Percentiles rank a stretch among this genome's conserved stretches.
These are phyloP conservation scores for Leccinum incarnatum DNA, from an alignment of 768 basidiomycete species.

Conservation along the genomic window DNA sequence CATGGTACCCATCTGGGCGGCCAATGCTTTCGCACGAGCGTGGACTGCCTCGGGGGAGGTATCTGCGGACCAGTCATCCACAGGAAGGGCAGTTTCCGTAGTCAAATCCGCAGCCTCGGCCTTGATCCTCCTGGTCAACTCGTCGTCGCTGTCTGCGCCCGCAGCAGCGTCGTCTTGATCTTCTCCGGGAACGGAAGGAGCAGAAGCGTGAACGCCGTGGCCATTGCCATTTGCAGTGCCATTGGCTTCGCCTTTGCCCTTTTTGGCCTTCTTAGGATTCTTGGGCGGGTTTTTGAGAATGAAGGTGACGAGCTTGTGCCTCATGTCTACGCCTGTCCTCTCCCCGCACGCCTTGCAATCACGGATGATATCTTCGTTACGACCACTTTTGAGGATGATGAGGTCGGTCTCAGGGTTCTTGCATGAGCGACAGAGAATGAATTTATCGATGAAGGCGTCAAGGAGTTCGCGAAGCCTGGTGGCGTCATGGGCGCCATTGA, in stretches of 20 bases:
- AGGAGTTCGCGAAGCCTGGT: slow-evolving; percentile 91
- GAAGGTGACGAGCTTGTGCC: slow-evolving; percentile 94
- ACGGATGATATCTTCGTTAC: slow-evolving; percentile 81
- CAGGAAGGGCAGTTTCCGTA: slow-evolving; percentile 53
- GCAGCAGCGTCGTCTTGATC: slow-evolving; percentile 38
- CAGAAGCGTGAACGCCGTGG: slow-evolving; percentile 40
- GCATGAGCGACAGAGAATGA: slow-evolving; percentile 95
- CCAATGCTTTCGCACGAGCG: slow-evolving; percentile 72
- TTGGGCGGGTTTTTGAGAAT: slow-evolving; percentile 97
- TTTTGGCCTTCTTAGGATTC: slow-evolving; percentile 69
- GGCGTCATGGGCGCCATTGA: slow-evolving; percentile 95
- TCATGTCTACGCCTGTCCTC: slow-evolving; percentile 89
- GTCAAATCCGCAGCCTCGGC: slow-evolving; percentile 81
- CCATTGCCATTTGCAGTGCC: slow-evolving; percentile 50
- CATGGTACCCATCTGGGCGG: slow-evolving; percentile 52
- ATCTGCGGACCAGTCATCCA: slow-evolving; percentile 90
- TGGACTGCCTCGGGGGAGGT: slow-evolving; percentile 88
- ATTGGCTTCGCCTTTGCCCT: slow-evolving; percentile 52
- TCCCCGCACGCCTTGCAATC: slow-evolving; percentile 99
- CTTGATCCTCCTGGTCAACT: slow-evolving; percentile 86
- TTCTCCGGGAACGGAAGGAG: slow-evolving; percentile 39
- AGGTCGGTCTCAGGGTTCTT: slow-evolving; percentile 99
- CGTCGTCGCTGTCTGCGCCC: slow-evolving; percentile 80
- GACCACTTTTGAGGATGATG: slow-evolving; percentile 79
- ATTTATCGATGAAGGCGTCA: slow-evolving; percentile 97